Evolutionary conservation across 2,329 filamentous ascomycete species (phyloP), one percentile per base, ranked within the genome.

Genomic region (Aspergillus terreus): DNA sequence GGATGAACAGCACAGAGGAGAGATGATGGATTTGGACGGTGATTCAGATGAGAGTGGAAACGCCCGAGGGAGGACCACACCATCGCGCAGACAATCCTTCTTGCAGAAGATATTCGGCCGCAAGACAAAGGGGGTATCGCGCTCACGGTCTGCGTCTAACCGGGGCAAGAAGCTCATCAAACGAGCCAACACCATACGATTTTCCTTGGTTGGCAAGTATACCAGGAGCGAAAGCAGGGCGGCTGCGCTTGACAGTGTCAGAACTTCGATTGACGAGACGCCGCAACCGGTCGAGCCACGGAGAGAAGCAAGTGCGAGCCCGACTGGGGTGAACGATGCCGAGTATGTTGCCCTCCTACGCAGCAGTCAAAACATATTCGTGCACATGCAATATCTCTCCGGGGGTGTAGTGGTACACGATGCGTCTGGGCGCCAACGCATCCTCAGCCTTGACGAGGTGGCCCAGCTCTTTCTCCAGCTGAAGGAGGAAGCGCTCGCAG

Each of bases 391-490:
- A 33, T 53, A 63, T 30, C 46, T 60, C 5, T 57, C 62, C 0
- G 63, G 62, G 10, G 63, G 62, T 0, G 56, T 53, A 1, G 53
- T 66, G 9, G 61, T 66, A 17, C 62, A 67, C 36, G 64, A 67
- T 51, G 58, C 57, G 10, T 66, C 61, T 14, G 64, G 64, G 6
- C 60, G 64, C 30, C 63, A 64, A 45, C 55, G 64, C 17, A 58
- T 67, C n/a, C 58, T 67, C n/a, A 53, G 60, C 21, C 62, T 66
- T 44, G 64, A 65, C 19, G 63, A 67, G 50, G 57, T 65, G 30
- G 63, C 63, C 2, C 57, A 57, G n/a, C 44, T 67, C n/a, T 67
- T 65, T 45, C 46, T 63, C 17, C 61, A 65, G 36, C 51, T 67
- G 42, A 64, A 57, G 30, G 58, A 63, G 12, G 61, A 63, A 30